Evolutionary conservation across 164 flowering plant genomes (phyloP).

Genomic region (Dillenia turbinata): DNA sequence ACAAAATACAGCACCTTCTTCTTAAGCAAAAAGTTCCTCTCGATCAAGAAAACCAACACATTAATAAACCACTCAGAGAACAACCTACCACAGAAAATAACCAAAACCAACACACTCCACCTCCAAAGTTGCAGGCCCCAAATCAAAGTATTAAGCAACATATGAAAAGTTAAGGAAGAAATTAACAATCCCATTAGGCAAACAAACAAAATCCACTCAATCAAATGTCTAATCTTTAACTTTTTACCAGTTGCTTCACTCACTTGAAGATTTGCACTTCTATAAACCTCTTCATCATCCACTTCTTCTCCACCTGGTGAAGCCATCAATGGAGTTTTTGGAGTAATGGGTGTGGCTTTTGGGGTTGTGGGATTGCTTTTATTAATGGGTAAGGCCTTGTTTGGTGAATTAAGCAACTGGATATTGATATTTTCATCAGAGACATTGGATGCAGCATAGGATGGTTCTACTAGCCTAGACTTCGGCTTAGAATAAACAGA

Average conservation of each 20-base stretch:
- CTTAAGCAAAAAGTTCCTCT: constrained; percentile 57
- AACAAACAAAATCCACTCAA: constrained; percentile 48
- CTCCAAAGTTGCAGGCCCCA: constrained; percentile 77
- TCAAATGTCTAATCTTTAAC: constrained; percentile 15
- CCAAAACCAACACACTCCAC: constrained; percentile 66
- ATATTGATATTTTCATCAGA: constrained; percentile 1
- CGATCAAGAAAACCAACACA: constrained; percentile 58
- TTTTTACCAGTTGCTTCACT: constrained; percentile 27
- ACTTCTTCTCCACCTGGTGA: constrained; percentile 30
- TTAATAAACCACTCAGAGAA: constrained; percentile 56
- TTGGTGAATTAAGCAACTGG: constrained; percentile 20
- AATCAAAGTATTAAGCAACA: constrained; percentile 18
- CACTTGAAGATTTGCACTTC: constrained; percentile 15
- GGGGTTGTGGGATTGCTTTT: constrained; percentile 6
- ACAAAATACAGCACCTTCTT: constrained; percentile 79
- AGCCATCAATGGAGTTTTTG: constrained; percentile 34
- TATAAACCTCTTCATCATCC: constrained; percentile 61
- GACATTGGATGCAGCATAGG: not conserved
- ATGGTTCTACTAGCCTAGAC: not conserved
- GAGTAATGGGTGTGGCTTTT: constrained; percentile 24
- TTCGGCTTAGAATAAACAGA: constrained; percentile 9
- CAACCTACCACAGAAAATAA: constrained; percentile 62
- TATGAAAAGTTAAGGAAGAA: constrained; percentile 40
- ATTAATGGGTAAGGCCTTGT: constrained; percentile 7
- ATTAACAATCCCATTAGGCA: constrained; percentile 32